Base-by-base conservation (phyloP, 139 green algal species). In the Haematococcus lacustris region DNA sequence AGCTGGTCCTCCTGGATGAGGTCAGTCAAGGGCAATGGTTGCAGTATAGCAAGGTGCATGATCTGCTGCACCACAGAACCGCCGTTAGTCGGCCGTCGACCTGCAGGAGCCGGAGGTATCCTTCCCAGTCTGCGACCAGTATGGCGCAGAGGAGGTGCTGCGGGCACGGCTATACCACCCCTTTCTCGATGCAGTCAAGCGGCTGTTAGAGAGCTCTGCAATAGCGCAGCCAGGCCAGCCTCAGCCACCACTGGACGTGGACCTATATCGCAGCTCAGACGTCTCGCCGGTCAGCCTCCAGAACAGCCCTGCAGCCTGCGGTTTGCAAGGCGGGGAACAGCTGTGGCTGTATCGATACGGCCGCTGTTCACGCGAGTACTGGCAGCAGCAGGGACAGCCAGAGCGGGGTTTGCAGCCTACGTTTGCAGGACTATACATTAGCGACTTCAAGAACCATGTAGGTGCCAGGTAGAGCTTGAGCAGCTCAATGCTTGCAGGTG, bases 381-480 rank as follows among this genome's bases (percentile, higher is more conserved):
- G 67, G 67, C 43, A 63, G n/a, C 35, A 47, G 9, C 43, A 41
- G 6, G 67, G 32, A 3, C 67, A 72, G 43, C 67, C 67, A 34
- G 67, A 72, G 47, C 43, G 26, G 13, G 67, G 32, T 5, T 9
- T 38, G 3, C 38, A 61, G 26, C 47, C 47, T 47, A 63, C 67
- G 9, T 72, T 72, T 61, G 47, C 47, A 25, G 67, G 67, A 35
- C 47, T 72, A 7, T 72, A 72, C 43, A 63, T 72, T 33, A 43
- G 25, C 34, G 67, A 72, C 67, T 72, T 65, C 67, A 72, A 72
- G 43, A 72, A 72, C 41, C 67, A 72, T 43, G 67, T 72, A 39
- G n/a, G 40, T 64, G 17, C 26, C n/a, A n/a, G n/a, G n/a, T n/a
- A n/a, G n/a, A n/a, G 51, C 17, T 57, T 28, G 13, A 57, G 47